A percentile compares a stretch with the other conserved stretches of the same genome.
These are phyloP conservation scores for Herpotrichia juniperi DNA, from an alignment of 2,329 filamentous ascomycete species.

Conservation along the genomic window DNA sequence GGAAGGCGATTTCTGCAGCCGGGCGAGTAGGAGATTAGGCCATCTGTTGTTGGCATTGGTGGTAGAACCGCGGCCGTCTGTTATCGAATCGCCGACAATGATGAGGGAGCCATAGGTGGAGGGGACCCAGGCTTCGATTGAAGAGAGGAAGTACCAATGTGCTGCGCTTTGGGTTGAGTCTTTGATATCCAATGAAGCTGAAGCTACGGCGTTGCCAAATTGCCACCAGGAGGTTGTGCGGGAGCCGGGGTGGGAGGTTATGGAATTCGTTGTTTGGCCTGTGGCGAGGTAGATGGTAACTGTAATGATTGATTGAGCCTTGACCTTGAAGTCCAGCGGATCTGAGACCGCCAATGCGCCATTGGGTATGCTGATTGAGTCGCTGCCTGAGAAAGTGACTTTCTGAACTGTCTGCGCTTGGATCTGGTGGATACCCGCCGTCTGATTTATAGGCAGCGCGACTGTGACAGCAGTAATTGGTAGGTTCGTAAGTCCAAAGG, in stretches of 20 bases:
- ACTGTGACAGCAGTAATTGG: slow-evolving; percentile 65
- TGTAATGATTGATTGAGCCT: slow-evolving; percentile 59
- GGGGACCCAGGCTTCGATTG: slow-evolving; percentile 62
- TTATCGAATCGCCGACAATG: slow-evolving; percentile 69
- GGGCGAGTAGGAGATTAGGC: slow-evolving; percentile 48
- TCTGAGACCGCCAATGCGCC: slow-evolving; percentile 67
- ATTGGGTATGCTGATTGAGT: slow-evolving; percentile 58
- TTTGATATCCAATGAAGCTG: slow-evolving; percentile 54
- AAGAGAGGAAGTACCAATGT: slow-evolving; percentile 64
- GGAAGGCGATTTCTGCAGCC: slow-evolving; percentile 48
- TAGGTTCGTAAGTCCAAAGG: slow-evolving; percentile 66
- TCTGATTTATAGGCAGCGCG: slow-evolving; percentile 60
- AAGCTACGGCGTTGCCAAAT: slow-evolving; percentile 61
- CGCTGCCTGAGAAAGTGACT: slow-evolving; percentile 64
- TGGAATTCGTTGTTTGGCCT: slow-evolving; percentile 62
- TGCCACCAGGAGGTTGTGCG: slow-evolving; percentile 67
- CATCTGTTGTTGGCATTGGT: slow-evolving; percentile 64
- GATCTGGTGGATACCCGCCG: slow-evolving; percentile 60
- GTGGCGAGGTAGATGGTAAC: slow-evolving; percentile 63
- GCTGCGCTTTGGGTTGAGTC: slow-evolving; percentile 45
- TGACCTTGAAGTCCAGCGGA: slow-evolving; percentile 61
- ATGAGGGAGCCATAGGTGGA: slow-evolving; percentile 53
- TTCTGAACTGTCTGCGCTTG: slow-evolving; percentile 58
- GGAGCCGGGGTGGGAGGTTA: slow-evolving; percentile 70
- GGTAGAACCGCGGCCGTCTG: slow-evolving; percentile 66